Base-by-base conservation (phyloP, 495 filamentous ascomycete species). In the Trichoderma asperelloides region DNA sequence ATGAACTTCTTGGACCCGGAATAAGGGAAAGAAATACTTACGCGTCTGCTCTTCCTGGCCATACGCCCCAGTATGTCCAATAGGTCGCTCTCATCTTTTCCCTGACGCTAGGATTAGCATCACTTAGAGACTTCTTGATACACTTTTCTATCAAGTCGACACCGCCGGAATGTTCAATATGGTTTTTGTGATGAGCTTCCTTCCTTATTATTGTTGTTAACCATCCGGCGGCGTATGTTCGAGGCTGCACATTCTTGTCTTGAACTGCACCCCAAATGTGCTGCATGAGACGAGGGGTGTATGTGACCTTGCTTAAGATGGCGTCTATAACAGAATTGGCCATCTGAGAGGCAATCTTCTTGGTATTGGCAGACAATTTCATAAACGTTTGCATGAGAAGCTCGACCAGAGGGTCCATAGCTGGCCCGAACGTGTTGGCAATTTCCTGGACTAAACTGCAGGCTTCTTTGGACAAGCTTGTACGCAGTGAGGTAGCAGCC, bases 201-300 rank as follows among this genome's bases (percentile, higher is more conserved):
- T 91, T 90, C 65, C 80, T 88, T 39, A 98, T 77, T 41, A 98
- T 70, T 3, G 89, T 92, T 75, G 86, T 90, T 15, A 98, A 77
- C 95, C 95, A 98, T 15, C 86, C 89, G 23, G 90, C 78, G 13
- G 88, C 88, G 76, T 86, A 96, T 2, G 84, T 84, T 63, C 95
- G 86, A 30, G 93, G 84, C 70, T 92, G 88, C 2, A 91, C 87
- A 74, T 97, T 98, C 79, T 97, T 98, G 74, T 98, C 95, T 73
- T 93, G 88, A 65, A 82, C 88, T 33, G 96, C 92, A 66, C 76
- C 77, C 75, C 85, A 86, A 40, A 98, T 80, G 71, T 97, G 93
- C 71, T 96, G 90, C 80, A 97, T 81, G 66, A 97, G 79, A 23
- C 92, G 88, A 65, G 80, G 74, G 65, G 85, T 91, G 75, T 91